Conservation (phyloP, 176 grass and related monocot genomes). For the Oropetium thomaeum region DNA sequence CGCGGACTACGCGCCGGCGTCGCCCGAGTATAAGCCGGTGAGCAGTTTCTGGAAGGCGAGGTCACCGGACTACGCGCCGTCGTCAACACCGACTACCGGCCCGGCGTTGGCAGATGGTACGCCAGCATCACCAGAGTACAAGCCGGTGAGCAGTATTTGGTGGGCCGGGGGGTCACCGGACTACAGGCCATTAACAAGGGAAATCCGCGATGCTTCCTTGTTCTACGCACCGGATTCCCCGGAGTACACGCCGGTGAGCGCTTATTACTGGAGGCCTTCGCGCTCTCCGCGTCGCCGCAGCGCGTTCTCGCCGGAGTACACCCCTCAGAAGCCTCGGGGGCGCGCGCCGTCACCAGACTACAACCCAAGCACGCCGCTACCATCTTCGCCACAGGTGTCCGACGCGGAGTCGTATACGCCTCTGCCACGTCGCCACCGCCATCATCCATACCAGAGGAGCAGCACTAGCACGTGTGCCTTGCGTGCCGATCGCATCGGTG, state of each 20-base stretch:
- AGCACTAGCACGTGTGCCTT: background rate
- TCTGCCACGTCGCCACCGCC: background rate
- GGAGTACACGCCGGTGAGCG: background rate
- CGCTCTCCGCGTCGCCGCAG: background rate
- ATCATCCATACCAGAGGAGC: slow-evolving; percentile 13
- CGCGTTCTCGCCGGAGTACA: background rate
- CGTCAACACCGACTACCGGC: background rate
- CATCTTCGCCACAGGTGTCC: background rate
- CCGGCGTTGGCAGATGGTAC: too few species aligned
- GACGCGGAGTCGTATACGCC: background rate
- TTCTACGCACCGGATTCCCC: background rate
- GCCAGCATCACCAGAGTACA: background rate
- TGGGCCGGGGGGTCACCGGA: background rate
- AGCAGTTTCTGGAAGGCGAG: background rate
- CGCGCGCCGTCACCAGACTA: background rate
- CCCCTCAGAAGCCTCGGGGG: background rate
- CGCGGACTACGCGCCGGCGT: background rate
- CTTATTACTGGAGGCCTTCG: too few species aligned
- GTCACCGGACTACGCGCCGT: too few species aligned
- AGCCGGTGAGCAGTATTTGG: too few species aligned
- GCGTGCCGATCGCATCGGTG: background rate
- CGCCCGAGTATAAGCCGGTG: background rate
- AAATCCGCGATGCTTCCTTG: background rate
- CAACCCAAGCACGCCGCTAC: background rate
- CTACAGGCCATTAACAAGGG: background rate